Evolutionary conservation across 73 alveolate genomes (phyloP), one percentile per base, ranked within the genome.

Genomic region (Paramecium pentaurelia): DNA sequence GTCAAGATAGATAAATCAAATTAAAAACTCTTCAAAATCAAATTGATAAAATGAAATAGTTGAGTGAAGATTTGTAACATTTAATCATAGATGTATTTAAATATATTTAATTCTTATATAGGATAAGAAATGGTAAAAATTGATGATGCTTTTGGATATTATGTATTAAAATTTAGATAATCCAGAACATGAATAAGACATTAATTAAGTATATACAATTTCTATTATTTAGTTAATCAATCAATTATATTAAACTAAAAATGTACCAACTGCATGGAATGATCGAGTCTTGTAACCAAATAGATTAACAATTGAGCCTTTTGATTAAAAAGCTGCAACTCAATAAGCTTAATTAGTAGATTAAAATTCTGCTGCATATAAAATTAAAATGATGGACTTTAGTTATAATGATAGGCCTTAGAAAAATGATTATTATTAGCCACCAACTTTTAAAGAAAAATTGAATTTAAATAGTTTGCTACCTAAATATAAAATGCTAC

Each of bases 351-450:
- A 80, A 80, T 80, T 80, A 16, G 58, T 80, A n/a, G 91, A 80
- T 80, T 44, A 80, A 80, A 80, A 49, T 49, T 40, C 71, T 44
- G 77, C 58, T 25, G 77, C 71, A 20, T 80, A 80, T 27, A 80
- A 80, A 47, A 38, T 80, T 4, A 80, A 47, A 80, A 45, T 42
- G 77, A 80, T 80, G 91, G 91, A 80, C 6, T 44, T 80, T 11
- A 80, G 91, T 25, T 80, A 80, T 16, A 42, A 47, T 42, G 91
- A 80, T 80, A 40, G 91, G 27, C 91, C 91, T 7, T 47, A 80
- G 37, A 36, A 64, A 20, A 80, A 47, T 80, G 91, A 80, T 49
- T 47, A 45, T 47, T 80, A 80, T 49, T 44, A 34, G n/a, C 91
- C 91, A 1, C 91, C 91, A 10, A 42, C 71, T 8, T 80, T 80